These are phyloP conservation scores for Nannochloropsis oceanica DNA, from an alignment of 108 stramenopile species.

Conservation along the genomic window DNA sequence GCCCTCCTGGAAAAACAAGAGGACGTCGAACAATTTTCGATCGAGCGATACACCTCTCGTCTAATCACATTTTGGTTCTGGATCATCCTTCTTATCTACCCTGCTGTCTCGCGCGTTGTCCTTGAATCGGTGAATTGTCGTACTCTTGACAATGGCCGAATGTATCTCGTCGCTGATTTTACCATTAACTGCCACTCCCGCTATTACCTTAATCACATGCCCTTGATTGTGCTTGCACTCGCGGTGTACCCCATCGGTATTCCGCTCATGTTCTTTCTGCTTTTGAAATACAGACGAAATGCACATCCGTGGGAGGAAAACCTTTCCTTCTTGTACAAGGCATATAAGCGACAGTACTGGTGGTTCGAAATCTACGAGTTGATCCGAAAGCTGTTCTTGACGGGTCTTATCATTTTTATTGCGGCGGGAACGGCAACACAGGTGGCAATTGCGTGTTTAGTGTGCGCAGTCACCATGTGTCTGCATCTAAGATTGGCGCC, in stretches of 20 bases:
- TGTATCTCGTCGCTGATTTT: not conserved
- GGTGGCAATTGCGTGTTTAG: not conserved
- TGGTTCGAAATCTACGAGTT: constrained; percentile 17
- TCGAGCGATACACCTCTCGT: not conserved
- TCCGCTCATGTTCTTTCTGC: not conserved
- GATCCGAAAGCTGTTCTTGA: not conserved
- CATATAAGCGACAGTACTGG: constrained; percentile 1
- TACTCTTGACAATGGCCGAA: not conserved
- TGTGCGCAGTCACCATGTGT: not conserved
- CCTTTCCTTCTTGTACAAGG: not conserved
- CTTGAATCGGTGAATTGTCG: not conserved
- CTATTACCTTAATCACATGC: not conserved
- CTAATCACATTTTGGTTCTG: not conserved
- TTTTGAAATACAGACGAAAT: not conserved
- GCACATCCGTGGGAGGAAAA: not conserved
- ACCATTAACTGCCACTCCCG: not conserved
- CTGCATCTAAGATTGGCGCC: not conserved
- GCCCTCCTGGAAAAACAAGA: not conserved
- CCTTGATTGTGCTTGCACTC: not conserved
- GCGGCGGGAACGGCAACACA: not conserved
- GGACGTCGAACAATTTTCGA: not conserved
- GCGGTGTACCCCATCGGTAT: not conserved
- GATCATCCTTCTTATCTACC: not conserved
- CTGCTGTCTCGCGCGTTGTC: not conserved
- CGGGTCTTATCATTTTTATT: constrained; percentile 7